Conservation (phyloP, 805 yeast genomes). For the Kodamaea laetipori region DNA sequence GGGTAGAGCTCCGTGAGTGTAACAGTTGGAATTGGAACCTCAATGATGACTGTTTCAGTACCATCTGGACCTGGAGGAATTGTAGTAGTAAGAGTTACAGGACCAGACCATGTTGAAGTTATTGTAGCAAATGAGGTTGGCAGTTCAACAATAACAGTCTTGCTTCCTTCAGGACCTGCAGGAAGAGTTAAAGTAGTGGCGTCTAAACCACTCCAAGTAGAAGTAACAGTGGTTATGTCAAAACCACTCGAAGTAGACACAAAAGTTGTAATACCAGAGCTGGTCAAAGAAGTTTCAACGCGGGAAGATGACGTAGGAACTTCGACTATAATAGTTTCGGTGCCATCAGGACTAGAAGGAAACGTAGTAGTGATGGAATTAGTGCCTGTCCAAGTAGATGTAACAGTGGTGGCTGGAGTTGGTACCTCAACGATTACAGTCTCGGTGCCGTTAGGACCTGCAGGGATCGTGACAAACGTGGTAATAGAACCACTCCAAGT, state of each 20-base stretch:
- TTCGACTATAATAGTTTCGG: conserved; percentile 16
- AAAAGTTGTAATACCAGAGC: conserved; percentile 12
- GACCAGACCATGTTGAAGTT: conserved; percentile 13
- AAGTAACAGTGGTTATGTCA: conserved; percentile 13
- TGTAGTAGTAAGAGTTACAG: conserved; percentile 11
- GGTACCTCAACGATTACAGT: conserved; percentile 20
- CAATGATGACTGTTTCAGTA: conserved; percentile 15
- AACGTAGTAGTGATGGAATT: conserved; percentile 10
- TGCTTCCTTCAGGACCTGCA: conserved; percentile 12
- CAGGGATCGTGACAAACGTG: conserved; percentile 8
- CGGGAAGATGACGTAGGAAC: too few species aligned
- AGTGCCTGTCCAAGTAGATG: conserved; percentile 12
- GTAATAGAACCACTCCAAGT: conserved; percentile 12
- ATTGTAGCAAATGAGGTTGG: conserved; percentile 18
- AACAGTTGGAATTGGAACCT: conserved; percentile 20
- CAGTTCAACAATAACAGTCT: conserved; percentile 17
- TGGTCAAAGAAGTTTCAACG: conserved; percentile 4
- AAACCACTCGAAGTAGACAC: conserved; percentile 12
- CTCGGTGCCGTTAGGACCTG: conserved; percentile 13
- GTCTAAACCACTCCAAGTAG: conserved; percentile 11
- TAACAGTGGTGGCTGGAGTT: conserved; percentile 9
- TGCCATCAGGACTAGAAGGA: conserved; percentile 10
- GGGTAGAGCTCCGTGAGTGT: conserved; percentile 19
- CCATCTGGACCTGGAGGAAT: conserved; percentile 10
- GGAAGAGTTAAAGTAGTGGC: conserved; percentile 18